Conservation (phyloP, 345 rosid species). For the Eucalyptus erythrocorys region DNA sequence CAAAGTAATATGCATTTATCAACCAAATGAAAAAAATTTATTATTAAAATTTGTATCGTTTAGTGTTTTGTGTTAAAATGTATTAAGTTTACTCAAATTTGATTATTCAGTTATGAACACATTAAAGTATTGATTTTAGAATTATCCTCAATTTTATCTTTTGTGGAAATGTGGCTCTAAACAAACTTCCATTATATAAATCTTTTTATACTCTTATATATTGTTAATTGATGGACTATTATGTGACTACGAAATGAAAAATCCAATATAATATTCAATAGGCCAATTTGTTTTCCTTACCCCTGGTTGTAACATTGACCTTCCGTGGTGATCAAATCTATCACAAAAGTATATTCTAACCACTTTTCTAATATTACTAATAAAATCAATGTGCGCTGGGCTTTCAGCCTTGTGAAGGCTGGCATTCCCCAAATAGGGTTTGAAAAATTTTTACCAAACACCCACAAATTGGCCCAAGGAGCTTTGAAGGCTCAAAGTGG, state of each 20-base stretch:
- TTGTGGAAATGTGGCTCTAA: background rate
- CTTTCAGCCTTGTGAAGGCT: too few species aligned
- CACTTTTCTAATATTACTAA: accelerated
- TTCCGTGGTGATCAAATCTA: too few species aligned
- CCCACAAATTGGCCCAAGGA: too few species aligned
- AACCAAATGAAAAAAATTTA: accelerated
- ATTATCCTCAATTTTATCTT: background rate
- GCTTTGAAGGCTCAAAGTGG: too few species aligned
- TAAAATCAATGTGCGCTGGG: too few species aligned
- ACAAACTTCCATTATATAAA: background rate
- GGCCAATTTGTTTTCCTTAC: too few species aligned
- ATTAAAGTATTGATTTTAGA: background rate
- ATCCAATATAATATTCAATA: background rate
- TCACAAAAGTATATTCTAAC: accelerated
- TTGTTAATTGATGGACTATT: background rate
- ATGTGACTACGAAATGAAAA: background rate
- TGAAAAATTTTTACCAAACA: too few species aligned
- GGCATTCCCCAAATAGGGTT: too few species aligned
- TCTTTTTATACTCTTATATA: accelerated
- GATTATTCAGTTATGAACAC: background rate
- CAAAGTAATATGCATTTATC: background rate
- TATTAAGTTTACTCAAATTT: accelerated
- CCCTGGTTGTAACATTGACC: accelerated
- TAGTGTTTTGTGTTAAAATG: background rate
- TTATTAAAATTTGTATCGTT: accelerated